Conservation (phyloP, 371 early-diverging fungal genomes). For the Phascolomyces articulosus region DNA sequence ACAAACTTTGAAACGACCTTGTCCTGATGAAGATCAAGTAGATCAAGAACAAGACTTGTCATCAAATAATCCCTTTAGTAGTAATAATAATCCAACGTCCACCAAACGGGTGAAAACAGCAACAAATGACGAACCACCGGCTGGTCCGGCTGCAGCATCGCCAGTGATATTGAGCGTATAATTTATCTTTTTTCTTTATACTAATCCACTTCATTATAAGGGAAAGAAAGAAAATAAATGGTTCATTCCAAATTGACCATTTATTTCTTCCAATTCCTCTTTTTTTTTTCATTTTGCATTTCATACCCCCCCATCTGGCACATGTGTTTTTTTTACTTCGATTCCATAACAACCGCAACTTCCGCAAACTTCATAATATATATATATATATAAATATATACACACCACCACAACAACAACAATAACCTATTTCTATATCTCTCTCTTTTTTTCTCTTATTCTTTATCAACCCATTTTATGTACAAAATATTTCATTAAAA, state of each 20-base stretch:
- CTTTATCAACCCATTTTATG: too few relatives aligned
- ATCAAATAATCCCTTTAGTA: neutral
- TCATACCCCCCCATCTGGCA: constrained; percentile 2
- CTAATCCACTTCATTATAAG: neutral
- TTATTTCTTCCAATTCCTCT: neutral
- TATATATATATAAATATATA: too few relatives aligned
- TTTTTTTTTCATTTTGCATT: neutral
- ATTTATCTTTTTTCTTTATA: neutral
- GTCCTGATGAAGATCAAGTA: neutral
- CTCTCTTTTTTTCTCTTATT: too few relatives aligned
- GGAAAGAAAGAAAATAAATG: neutral
- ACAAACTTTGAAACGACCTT: neutral
- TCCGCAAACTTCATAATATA: too few relatives aligned
- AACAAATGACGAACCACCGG: neutral
- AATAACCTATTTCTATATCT: too few relatives aligned
- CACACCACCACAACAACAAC: too few relatives aligned
- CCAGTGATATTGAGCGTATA: constrained; percentile 6
- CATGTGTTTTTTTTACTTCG: neutral
- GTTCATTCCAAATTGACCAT: neutral
- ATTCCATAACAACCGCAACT: neutral
- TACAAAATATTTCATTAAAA: too few relatives aligned
- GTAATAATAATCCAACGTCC: neutral
- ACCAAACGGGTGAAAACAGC: constrained; percentile 4
- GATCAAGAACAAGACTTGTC: too few relatives aligned
- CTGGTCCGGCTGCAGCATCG: neutral